Conservation (phyloP, 1,139 yeast genomes). For the Saccharomyces pastorianus region DNA sequence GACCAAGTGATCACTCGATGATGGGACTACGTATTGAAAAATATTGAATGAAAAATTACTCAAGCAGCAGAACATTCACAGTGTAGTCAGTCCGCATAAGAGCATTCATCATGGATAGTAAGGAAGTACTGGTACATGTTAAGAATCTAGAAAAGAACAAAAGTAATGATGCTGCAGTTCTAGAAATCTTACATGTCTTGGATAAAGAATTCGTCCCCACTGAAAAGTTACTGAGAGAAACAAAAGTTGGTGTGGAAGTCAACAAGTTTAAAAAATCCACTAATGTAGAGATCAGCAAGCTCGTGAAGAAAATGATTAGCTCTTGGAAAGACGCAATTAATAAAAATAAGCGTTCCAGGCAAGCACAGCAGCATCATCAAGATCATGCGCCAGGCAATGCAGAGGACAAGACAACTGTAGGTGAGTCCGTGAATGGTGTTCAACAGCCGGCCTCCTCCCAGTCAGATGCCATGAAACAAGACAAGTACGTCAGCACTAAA, state of each 20-base stretch:
- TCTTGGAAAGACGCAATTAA: slow-evolving; percentile 89
- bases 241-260: slow-evolving; percentile 97
- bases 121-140: slow-evolving; percentile 65
- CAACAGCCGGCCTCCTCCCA: background rate
- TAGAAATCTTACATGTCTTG: slow-evolving; percentile 58
- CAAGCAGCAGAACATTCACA: background rate
- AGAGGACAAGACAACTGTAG: slow-evolving; percentile 9
- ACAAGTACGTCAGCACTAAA: slow-evolving; percentile 37
- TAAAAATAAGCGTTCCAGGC: slow-evolving; percentile 48
- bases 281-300: slow-evolving; percentile 54
- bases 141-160: slow-evolving; percentile 65
- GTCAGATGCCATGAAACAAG: slow-evolving; percentile 18
- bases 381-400: slow-evolving; percentile 7
- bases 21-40: background rate
- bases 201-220: slow-evolving; percentile 72
- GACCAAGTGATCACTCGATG: background rate
- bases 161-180: slow-evolving; percentile 51
- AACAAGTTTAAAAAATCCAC: slow-evolving; percentile 72
- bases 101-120: slow-evolving; percentile 48
- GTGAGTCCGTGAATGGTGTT: background rate
- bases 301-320: slow-evolving; percentile 76
- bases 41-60: background rate
- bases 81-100: background rate
- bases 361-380: slow-evolving; percentile 14
- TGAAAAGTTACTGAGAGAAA: slow-evolving; percentile 75